Conservation (phyloP, 495 filamentous ascomycete genomes). For the Penicillium samsonianum region DNA sequence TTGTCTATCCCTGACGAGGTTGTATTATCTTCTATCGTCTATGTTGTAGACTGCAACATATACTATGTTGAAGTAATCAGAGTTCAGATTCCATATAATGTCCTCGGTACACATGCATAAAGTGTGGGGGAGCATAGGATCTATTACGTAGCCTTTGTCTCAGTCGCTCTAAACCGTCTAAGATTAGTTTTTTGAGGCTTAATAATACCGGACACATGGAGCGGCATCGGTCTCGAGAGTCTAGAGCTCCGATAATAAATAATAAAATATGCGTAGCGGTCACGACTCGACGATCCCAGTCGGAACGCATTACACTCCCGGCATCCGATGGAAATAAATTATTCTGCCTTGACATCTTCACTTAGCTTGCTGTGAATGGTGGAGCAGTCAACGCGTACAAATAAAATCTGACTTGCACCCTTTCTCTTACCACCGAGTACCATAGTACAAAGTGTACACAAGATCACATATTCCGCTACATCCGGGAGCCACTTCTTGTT, state of each 20-base stretch:
- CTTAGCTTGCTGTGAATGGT: conserved; percentile 9
- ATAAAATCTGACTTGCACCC: neutral
- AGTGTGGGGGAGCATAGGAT: neutral
- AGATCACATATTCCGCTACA: conserved; percentile 25
- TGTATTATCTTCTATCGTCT: neutral
- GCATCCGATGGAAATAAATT: conserved; percentile 7
- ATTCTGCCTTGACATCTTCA: conserved; percentile 8
- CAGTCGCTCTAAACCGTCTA: conserved; percentile 4
- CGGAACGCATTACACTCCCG: neutral
- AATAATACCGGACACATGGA: neutral
- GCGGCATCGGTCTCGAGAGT: neutral
- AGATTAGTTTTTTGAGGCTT: neutral
- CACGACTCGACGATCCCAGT: conserved; percentile 4
- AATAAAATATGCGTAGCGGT: neutral
- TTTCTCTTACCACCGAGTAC: neutral
- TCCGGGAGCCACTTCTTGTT: conserved; percentile 26
- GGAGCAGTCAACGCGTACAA: conserved; percentile 25
- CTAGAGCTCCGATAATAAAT: neutral
- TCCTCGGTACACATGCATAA: neutral
- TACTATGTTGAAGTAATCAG: neutral
- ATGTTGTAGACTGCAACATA: neutral
- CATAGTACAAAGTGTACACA: neutral
- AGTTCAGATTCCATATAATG: neutral
- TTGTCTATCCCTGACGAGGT: neutral
- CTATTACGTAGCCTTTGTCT: conserved; percentile 6